phyloP scores from a whole-genome alignment of 2,329 filamentous ascomycete genomes.

The Lecanicillium sp. region DNA sequence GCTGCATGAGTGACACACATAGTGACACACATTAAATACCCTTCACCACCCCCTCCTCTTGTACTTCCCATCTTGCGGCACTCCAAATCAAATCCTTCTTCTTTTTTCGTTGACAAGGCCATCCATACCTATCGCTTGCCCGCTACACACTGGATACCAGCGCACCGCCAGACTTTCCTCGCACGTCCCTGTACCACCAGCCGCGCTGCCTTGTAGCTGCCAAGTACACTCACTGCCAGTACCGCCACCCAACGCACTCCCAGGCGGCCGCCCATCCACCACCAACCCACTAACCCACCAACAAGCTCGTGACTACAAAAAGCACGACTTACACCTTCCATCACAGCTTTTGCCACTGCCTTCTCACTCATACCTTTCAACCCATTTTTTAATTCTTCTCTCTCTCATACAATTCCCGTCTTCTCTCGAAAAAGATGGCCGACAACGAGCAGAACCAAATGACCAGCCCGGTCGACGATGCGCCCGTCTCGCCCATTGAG shows the following conservation, averaged over 20 bases:
- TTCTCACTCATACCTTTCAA: neutral
- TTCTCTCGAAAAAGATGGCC: slow-evolving; percentile 25
- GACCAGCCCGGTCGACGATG: slow-evolving; percentile 38
- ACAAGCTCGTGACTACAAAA: slow-evolving; percentile 3
- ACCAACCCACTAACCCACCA: neutral
- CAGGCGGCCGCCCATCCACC: neutral
- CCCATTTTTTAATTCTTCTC: neutral
- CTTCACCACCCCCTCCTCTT: slow-evolving; percentile 9
- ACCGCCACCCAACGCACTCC: slow-evolving; percentile 3
- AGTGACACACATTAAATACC: slow-evolving; percentile 3
- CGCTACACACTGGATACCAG: too few relatives aligned
- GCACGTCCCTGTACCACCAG: neutral
- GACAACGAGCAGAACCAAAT: slow-evolving; percentile 21
- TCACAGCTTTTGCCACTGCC: slow-evolving; percentile 9
- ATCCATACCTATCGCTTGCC: neutral
- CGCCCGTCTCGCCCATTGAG: slow-evolving; percentile 45
- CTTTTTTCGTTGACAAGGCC: neutral
- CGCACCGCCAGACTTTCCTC: too few relatives aligned
- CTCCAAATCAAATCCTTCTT: neutral
- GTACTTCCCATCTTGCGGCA: slow-evolving; percentile 2
- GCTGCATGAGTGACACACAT: neutral
- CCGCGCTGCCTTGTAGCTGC: too few relatives aligned
- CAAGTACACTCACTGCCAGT: too few relatives aligned
- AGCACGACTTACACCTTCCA: neutral
- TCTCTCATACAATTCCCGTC: neutral